Conservation (phyloP, 495 filamentous ascomycete genomes). For the Penicillium ucsense region DNA sequence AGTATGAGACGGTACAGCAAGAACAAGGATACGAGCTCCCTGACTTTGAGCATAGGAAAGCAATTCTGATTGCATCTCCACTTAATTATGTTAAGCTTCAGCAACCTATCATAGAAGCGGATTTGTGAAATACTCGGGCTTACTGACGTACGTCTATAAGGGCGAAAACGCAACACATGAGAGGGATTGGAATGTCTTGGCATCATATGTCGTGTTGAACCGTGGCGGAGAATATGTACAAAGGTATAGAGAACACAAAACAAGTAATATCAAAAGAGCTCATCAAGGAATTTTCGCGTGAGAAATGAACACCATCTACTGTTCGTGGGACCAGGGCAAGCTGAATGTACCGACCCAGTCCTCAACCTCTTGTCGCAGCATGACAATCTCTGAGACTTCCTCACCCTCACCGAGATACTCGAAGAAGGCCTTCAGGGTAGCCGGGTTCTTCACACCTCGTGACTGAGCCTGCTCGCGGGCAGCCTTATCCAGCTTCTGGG, state of each 20-base stretch:
- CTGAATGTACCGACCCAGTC: constrained; percentile 93
- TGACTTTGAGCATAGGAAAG: neutral
- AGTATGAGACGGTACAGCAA: too few relatives aligned
- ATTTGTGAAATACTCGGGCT: too few relatives aligned
- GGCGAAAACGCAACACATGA: neutral
- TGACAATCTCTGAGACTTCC: constrained; percentile 73
- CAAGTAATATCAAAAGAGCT: constrained; percentile 2
- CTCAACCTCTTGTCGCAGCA: constrained; percentile 80
- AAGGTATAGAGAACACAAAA: constrained; percentile 4
- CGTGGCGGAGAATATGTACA: constrained; percentile 18
- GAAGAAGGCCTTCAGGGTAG: constrained; percentile 73
- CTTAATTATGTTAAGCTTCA: too few relatives aligned
- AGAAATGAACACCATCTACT: constrained; percentile 19
- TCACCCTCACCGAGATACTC: constrained; percentile 77
- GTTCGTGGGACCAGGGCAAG: constrained; percentile 65
- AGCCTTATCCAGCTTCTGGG: constrained; percentile 70
- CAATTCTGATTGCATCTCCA: too few relatives aligned
- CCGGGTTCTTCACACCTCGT: constrained; percentile 67
- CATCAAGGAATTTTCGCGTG: neutral
- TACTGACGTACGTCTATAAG: neutral
- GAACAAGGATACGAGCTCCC: neutral
- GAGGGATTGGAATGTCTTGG: constrained; percentile 3
- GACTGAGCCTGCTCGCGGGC: constrained; percentile 67
- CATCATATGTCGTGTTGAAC: constrained; percentile 19
- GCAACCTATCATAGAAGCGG: too few relatives aligned